Evolutionary conservation across 164 flowering plant genomes (phyloP), one percentile per base, ranked within the genome.

Genomic region (Kalanchoe fedtschenkoi): DNA sequence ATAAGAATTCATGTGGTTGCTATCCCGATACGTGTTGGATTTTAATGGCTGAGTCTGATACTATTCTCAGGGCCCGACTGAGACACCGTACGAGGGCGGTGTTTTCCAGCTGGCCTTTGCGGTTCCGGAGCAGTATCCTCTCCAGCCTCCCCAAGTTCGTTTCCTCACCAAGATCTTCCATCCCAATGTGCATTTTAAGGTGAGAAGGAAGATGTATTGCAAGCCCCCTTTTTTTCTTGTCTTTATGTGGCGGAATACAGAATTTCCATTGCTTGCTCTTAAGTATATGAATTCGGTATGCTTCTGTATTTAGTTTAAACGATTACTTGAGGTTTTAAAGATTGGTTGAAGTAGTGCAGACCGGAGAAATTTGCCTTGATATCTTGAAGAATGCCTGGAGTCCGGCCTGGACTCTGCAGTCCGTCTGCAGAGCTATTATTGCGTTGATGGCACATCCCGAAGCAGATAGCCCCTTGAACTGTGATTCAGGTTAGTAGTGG

Each of bases 311-410:
- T n/a, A n/a, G n/a, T n/a, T n/a, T n/a, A 5, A 6, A 6, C 8
- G 10, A 10, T 33, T 17, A 32, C 32, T 13, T 2, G 21, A 28
- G 24, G 24, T 39, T 32, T 34, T 16, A 34, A 17, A 33, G 9
- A 6, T 42, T 41, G 24, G 33, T 53, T 64, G 10, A 53, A 43
- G 29, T 54, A 34, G 13, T 67, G 67, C 77, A 92, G 98, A 86
- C 98, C 1, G 98, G 97, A 67, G 98, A 93, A 79, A 93, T 90
- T 63, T 90, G 97, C 76, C 85, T 93, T 39, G 98, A 93, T 75
- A 93, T 93, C 61, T 74, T 93, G 81, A 93, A 93, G 78, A 93
- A 83, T 79, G 96, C 96, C 10, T 93, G 98, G 97, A 93, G 98
- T 71, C 97, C 98, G 42, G 98, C 98, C 65, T 93, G 98, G 98